Percentiles rank a stretch among this genome's conserved stretches.
phyloP scores from a whole-genome alignment of 257 asterid species.

The Hygrophila difformis region DNA sequence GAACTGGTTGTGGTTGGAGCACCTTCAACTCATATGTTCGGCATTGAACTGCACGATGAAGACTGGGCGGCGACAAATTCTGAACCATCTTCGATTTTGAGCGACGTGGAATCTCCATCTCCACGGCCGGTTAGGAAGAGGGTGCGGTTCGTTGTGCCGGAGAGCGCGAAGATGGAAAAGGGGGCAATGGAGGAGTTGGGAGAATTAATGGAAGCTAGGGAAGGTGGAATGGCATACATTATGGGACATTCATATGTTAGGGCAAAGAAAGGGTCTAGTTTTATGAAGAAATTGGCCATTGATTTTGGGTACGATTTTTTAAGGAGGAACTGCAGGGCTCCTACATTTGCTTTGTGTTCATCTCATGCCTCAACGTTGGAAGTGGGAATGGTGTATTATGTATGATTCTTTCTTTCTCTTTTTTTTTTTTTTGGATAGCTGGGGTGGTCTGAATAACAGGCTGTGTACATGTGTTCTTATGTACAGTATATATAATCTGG shows the following conservation, averaged over 20 bases:
- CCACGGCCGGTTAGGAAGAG: conserved; percentile 30
- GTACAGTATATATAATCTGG: too few species aligned
- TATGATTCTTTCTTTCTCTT: too few species aligned
- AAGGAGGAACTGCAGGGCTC: conserved; percentile 41
- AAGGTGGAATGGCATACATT: conserved; percentile 72
- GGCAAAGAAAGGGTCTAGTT: conserved; percentile 66
- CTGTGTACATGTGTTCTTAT: too few species aligned
- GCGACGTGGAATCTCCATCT: background rate
- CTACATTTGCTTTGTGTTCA: conserved; percentile 37
- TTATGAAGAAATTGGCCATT: conserved; percentile 45
- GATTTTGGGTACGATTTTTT: conserved; percentile 67
- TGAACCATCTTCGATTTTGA: conserved; percentile 16
- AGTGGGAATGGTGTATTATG: conserved; percentile 58
- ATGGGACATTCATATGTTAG: conserved; percentile 68
- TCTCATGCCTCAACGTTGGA: conserved; percentile 56
- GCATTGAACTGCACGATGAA: background rate
- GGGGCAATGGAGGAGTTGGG: conserved; percentile 38
- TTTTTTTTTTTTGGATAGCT: too few species aligned
- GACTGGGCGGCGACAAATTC: conserved; percentile 19
- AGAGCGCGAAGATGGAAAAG: conserved; percentile 39
- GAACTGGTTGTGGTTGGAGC: conserved; percentile 62
- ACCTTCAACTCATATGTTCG: background rate
- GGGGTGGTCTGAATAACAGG: too few species aligned
- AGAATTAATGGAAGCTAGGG: conserved; percentile 68
- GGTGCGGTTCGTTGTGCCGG: conserved; percentile 60